Base-by-base conservation (phyloP, 192 early-diverging fungal species). In the Backusella tarrabulga region DNA sequence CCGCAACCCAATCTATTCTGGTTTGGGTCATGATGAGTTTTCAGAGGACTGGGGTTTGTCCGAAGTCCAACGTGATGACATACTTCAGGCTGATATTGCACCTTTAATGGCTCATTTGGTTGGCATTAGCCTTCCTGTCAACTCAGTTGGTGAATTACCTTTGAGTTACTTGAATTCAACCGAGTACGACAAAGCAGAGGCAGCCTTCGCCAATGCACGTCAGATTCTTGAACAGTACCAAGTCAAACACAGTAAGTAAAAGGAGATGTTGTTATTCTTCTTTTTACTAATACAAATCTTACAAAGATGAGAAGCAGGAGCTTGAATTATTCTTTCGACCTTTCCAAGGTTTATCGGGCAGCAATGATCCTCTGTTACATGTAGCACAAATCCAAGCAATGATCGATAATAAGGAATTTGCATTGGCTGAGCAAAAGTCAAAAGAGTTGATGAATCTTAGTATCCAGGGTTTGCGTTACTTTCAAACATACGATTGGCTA, bases 401-500 rank as follows among this genome's bases (percentile, higher is more conserved):
- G 6, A 94, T 97, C 54, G 88, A 87, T 36, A 42, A 79, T 34
- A 85, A 85, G 29, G 80, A 88, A 15, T 94, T 94, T 77, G 79
- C 82, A 15, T 84, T 89, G 17, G 96, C 97, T 6, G 93, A 93
- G 74, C 63, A 60, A 54, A 83, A 89, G 73, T 95, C 95, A 66
- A 63, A 73, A 29, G 42, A 84, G 34, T 81, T 97, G 26, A 89
- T 93, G 29, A 74, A 83, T 5, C 83, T 93, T 44, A 93, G 91
- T 35, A 70, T 97, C 8, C 87, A 93, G 67, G 97, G 97, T n/a
- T 82, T 97, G 73, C 90, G 96, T 50, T 98, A 98, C 85, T 93
- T 95, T 67, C 96, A 98, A 84, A 97, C 94, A 81, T 98, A 98
- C 74, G 97, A 98, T 84, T 98, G 97, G 97, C 83, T 97, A 6